Evolutionary conservation across 2,329 filamentous ascomycete genomes (phyloP).

Genomic region (Colletotrichum sp.): DNA sequence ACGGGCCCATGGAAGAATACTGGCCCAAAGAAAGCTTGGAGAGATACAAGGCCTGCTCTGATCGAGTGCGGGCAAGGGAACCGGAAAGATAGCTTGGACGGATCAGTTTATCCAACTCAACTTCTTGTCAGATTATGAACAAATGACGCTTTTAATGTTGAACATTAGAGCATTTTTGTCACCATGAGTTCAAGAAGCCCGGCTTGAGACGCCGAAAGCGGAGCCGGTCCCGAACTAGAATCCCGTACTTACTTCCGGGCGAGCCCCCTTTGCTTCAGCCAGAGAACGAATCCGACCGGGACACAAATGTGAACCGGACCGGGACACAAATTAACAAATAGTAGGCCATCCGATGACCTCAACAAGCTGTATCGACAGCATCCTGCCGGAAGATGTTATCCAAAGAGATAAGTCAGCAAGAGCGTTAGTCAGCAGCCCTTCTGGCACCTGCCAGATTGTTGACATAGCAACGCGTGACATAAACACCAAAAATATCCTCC

Average conservation of each 20-base stretch:
- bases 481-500: conserved; percentile 9
- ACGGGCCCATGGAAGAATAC: background rate
- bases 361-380: background rate
- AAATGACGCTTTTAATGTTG: no score
- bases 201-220: background rate
- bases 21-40: background rate
- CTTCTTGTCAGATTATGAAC: no score
- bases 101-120: no score
- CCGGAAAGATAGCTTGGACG: rapidly evolving
- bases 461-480: conserved; percentile 19
- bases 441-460: conserved; percentile 6
- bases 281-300: no score
- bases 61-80: background rate
- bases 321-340: background rate
- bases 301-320: no score
- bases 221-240: rapidly evolving
- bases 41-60: background rate
- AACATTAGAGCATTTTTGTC: background rate
- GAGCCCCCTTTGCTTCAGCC: background rate
- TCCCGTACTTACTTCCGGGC: background rate
- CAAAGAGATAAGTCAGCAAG: background rate
- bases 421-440: background rate
- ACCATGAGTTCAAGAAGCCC: rapidly evolving
- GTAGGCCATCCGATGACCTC: background rate
- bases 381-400: background rate